Conservation (phyloP, 139 green algal genomes). For the Chlamydomonas applanata region DNA sequence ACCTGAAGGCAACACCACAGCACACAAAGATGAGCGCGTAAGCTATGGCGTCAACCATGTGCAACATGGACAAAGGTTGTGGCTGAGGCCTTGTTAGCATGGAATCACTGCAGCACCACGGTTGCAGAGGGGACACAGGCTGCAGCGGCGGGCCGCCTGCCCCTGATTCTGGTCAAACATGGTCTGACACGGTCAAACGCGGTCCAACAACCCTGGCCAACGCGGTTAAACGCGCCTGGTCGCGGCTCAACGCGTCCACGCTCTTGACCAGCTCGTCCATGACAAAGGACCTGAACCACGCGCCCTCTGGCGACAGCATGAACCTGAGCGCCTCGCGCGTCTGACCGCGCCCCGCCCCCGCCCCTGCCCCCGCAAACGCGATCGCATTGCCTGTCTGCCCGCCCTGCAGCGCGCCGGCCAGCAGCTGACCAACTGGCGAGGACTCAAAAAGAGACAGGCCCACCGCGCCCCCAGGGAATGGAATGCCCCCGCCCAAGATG, state of each 20-base stretch:
- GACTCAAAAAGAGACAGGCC: conserved; percentile 17
- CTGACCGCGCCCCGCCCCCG: not conserved
- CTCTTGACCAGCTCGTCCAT: conserved; percentile 93
- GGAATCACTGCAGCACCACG: no score
- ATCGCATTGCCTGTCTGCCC: not conserved
- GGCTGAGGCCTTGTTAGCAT: no score
- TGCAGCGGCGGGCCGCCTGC: no score
- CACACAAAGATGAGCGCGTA: no score
- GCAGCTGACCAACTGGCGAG: conserved; percentile 24
- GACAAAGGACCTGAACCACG: conserved; percentile 94
- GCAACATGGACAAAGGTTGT: no score
- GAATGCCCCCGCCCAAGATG: conserved; percentile 5
- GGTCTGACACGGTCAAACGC: no score
- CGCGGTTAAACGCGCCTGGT: conserved; percentile 48
- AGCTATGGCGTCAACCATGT: no score
- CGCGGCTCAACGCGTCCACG: conserved; percentile 87
- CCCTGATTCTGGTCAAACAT: no score
- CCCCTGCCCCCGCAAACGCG: not conserved
- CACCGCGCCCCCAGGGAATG: conserved; percentile 13
- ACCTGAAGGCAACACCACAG: no score
- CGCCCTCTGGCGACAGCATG: conserved; percentile 45
- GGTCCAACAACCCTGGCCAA: no score
- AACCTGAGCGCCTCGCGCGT: conserved; percentile 66
- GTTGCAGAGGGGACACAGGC: no score
- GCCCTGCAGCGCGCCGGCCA: conserved; percentile 24